Evolutionary conservation across 2,329 filamentous ascomycete species (phyloP).

Genomic region (Phyllosticta citrichinensis): DNA sequence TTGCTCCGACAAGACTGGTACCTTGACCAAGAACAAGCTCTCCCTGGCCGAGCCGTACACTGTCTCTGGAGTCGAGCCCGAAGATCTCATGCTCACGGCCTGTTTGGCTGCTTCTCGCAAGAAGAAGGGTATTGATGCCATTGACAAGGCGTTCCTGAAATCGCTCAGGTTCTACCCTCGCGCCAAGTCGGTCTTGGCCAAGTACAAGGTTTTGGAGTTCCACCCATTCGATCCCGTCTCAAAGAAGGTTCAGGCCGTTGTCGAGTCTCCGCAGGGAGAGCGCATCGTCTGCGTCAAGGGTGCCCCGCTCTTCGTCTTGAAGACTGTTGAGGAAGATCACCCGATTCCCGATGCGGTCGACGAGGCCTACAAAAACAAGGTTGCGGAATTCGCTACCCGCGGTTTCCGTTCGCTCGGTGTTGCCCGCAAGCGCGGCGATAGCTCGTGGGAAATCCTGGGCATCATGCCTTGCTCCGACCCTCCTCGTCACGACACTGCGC

Average conservation of each 20-base stretch:
- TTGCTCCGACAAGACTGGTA: constrained; percentile 91
- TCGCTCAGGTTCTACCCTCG: constrained; percentile 71
- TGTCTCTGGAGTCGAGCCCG: constrained; percentile 68
- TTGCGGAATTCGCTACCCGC: constrained; percentile 82
- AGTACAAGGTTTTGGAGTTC: constrained; percentile 79
- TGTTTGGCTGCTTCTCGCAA: constrained; percentile 84
- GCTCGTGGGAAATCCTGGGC: constrained; percentile 81
- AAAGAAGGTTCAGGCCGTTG: constrained; percentile 81
- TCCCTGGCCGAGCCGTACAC: constrained; percentile 78
- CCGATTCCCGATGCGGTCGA: constrained; percentile 66
- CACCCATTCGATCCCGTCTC: constrained; percentile 85
- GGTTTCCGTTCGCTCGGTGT: constrained; percentile 92
- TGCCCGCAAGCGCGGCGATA: constrained; percentile 75
- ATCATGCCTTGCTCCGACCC: constrained; percentile 94
- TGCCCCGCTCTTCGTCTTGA: constrained; percentile 77
- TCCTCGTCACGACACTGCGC: constrained; percentile 80
- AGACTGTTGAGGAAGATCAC: constrained; percentile 79
- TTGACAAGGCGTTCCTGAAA: constrained; percentile 92
- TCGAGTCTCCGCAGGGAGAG: constrained; percentile 75
- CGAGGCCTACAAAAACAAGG: constrained; percentile 82
- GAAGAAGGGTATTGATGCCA: constrained; percentile 92
- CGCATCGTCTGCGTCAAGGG: constrained; percentile 85
- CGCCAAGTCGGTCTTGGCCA: constrained; percentile 68
- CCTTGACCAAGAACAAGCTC: constrained; percentile 88
- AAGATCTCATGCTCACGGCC: constrained; percentile 87